phyloP scores from a whole-genome alignment of 1,139 yeast genomes.

The Yamadazyma sp. region DNA sequence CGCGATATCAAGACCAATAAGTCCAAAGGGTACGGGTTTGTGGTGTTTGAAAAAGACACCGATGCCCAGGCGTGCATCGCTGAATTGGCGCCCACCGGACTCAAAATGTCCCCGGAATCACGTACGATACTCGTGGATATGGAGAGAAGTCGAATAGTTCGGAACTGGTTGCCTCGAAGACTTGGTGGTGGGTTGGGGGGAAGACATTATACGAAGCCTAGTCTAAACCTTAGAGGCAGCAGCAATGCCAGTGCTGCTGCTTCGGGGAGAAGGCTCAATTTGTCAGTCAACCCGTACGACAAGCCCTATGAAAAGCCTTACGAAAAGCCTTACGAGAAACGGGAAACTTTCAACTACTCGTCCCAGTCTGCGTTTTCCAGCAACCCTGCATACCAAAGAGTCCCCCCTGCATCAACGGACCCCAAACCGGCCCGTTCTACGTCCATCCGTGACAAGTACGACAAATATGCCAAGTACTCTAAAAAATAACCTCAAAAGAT shows the following conservation, averaged over 20 bases:
- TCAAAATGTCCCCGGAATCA: conserved; percentile 28
- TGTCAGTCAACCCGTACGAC: conserved; percentile 19
- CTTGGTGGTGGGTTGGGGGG: conserved; percentile 71
- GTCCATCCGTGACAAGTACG: conserved; percentile 13
- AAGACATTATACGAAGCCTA: conserved; percentile 48
- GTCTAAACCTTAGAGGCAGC: conserved; percentile 27
- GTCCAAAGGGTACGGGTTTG: conserved; percentile 83
- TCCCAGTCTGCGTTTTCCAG: conserved; percentile 4
- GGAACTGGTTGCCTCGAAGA: conserved; percentile 79
- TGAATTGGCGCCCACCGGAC: conserved; percentile 55
- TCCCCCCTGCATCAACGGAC: background rate
- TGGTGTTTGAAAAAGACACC: conserved; percentile 61
- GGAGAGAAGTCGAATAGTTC: conserved; percentile 76
- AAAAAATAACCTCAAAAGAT: too few species aligned
- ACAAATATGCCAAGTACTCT: conserved; percentile 34
- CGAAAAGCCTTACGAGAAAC: too few species aligned
- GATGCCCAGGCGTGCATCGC: conserved; percentile 62
- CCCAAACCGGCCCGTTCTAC: background rate
- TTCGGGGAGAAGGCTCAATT: conserved; percentile 29
- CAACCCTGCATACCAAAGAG: conserved; percentile 2
- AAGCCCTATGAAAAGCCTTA: conserved; percentile 5
- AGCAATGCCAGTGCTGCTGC: conserved; percentile 59
- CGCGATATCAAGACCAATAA: conserved; percentile 51
- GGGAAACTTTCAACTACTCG: background rate
- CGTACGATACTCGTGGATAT: conserved; percentile 71